Evolutionary conservation across 345 rosid genomes (phyloP).

Genomic region (Boechera divaricarpa): DNA sequence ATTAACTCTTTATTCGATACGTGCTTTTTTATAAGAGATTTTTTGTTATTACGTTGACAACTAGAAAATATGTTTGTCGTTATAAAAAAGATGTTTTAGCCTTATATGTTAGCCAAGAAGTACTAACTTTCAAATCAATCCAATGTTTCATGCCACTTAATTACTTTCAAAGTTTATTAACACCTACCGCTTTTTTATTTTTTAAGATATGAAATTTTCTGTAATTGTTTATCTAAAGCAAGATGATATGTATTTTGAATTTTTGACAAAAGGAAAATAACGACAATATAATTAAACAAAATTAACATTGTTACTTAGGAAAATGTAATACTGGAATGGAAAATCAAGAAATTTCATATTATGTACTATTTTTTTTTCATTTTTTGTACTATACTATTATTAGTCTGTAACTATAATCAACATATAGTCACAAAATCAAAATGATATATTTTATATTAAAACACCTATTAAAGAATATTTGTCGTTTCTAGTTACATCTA

Average conservation of each 20-base stretch:
- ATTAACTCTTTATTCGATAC: neutral
- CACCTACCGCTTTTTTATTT: neutral
- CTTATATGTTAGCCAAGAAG: neutral
- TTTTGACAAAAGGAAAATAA: neutral
- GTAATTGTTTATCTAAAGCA: neutral
- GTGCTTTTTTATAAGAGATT: neutral
- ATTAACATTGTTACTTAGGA: neutral
- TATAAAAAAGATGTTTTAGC: neutral
- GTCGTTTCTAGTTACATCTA: constrained; percentile 19
- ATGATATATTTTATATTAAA: neutral
- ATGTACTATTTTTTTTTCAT: neutral
- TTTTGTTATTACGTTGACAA: neutral
- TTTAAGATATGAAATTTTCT: neutral
- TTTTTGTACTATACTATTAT: neutral
- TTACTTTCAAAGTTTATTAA: neutral
- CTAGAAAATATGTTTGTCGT: neutral
- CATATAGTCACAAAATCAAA: neutral
- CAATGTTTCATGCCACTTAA: neutral
- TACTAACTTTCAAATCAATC: neutral
- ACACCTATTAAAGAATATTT: constrained; percentile 27
- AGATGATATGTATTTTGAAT: neutral
- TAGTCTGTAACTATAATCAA: neutral
- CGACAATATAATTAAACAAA: no score
- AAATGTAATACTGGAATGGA: neutral
- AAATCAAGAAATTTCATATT: neutral